Conservation (phyloP, 1,284 basidiomycete species). For the Marasmius oreades region DNA sequence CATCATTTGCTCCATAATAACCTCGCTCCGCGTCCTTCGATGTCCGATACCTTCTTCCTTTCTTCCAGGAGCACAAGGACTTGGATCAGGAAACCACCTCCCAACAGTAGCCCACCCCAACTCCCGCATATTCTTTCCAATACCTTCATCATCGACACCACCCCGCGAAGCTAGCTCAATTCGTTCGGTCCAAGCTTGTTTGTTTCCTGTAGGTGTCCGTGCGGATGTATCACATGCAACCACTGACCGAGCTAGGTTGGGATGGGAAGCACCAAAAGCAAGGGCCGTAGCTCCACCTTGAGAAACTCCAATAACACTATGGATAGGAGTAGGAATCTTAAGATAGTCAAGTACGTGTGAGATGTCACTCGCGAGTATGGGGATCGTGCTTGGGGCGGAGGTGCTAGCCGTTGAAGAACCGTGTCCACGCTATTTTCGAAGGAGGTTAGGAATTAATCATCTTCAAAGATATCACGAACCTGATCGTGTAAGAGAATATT, state of each 20-base stretch:
- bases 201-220: conserved; percentile 40
- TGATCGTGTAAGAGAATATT: conserved; percentile 47
- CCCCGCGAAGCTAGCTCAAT: conserved; percentile 28
- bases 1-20: conserved; percentile 33
- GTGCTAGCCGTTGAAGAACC: conserved; percentile 34
- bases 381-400: conserved; percentile 21
- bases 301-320: conserved; percentile 44
- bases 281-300: conserved; percentile 46
- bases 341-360: conserved; percentile 28
- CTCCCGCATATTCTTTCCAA: conserved; percentile 32
- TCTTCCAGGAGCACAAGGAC: conserved; percentile 7
- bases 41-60: conserved; percentile 1
- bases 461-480: background rate
- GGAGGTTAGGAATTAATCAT: background rate
- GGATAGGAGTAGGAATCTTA: conserved; percentile 28
- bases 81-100: conserved; percentile 37
- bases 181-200: conserved; percentile 41
- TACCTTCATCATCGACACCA: conserved; percentile 22
- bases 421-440: conserved; percentile 32
- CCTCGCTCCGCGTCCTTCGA: conserved; percentile 19
- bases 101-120: conserved; percentile 37
- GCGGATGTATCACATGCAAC: conserved; percentile 44
- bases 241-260: conserved; percentile 28
- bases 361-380: conserved; percentile 39
- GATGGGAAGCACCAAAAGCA: conserved; percentile 31